Conservation (phyloP, 495 filamentous ascomycete species). For the Friedmanniomyces simplex region DNA sequence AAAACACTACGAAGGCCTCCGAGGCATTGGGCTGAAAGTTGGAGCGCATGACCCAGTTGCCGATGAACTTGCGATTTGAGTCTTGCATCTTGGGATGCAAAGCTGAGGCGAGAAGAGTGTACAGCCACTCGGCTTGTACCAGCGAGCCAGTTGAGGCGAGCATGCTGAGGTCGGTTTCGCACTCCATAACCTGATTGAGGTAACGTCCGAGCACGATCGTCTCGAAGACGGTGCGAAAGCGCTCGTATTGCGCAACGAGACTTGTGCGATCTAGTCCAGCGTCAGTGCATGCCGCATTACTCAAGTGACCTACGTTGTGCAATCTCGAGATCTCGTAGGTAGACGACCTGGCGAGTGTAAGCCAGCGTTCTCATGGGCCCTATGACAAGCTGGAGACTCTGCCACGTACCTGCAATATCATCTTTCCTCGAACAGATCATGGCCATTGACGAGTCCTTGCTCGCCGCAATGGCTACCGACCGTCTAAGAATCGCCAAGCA, state of each 20-base stretch:
- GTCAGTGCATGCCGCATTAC: neutral
- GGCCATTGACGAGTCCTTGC: constrained; percentile 1
- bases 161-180: constrained; percentile 26
- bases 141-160: constrained; percentile 19
- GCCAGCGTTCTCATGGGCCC: neutral
- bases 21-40: constrained; percentile 5
- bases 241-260: constrained; percentile 22
- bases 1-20: constrained; percentile 16
- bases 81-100: constrained; percentile 27
- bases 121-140: constrained; percentile 19
- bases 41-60: constrained; percentile 28
- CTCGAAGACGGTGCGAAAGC: constrained; percentile 31
- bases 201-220: constrained; percentile 33
- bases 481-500: constrained; percentile 35
- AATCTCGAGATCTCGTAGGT: neutral
- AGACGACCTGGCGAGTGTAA: neutral
- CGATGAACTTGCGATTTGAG: constrained; percentile 30
- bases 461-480: constrained; percentile 24
- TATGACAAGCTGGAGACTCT: neutral
- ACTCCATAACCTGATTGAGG: constrained; percentile 33
- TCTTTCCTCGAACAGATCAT: neutral
- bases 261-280: neutral
- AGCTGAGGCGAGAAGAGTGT: constrained; percentile 23
- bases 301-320: neutral
- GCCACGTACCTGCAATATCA: neutral